Conservation (phyloP, 2,329 filamentous ascomycete genomes). For the Alternaria arbusti region DNA sequence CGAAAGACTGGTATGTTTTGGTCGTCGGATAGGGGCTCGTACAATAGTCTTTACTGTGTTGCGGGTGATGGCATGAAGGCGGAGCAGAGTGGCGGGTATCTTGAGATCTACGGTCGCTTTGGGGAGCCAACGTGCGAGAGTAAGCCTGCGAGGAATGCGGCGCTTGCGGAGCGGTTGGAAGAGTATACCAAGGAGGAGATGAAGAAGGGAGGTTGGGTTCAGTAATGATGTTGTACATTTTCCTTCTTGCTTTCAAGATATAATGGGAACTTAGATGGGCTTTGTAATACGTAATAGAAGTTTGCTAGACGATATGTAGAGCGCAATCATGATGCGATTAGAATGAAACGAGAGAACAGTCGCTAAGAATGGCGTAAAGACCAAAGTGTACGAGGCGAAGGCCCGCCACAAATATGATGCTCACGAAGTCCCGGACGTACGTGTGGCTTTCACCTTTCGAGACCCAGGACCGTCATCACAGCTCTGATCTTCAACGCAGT, state of each 20-base stretch:
- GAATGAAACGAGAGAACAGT: neutral
- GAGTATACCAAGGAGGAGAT: conserved; percentile 9
- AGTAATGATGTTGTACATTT: neutral
- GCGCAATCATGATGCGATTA: neutral
- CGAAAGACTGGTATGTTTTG: neutral
- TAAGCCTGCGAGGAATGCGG: conserved; percentile 1
- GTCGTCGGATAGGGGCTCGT: conserved; percentile 7
- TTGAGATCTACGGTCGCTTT: conserved; percentile 3
- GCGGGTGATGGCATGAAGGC: conserved; percentile 6
- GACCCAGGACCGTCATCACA: neutral
- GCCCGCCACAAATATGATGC: neutral
- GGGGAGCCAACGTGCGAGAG: conserved; percentile 14
- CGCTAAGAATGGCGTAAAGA: neutral
- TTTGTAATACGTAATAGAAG: neutral
- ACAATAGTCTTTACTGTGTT: conserved; percentile 10
- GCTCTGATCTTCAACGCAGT: neutral
- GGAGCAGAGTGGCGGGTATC: conserved; percentile 8
- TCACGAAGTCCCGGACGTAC: neutral
- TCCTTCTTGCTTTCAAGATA: neutral
- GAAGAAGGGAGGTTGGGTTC: neutral
- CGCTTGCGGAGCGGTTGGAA: conserved; percentile 11
- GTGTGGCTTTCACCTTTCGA: neutral
- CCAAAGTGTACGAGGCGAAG: neutral
- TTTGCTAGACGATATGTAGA: neutral
- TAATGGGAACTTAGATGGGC: neutral